Conservation (phyloP, 2,329 filamentous ascomycete genomes). For the Epichloe elymi region DNA sequence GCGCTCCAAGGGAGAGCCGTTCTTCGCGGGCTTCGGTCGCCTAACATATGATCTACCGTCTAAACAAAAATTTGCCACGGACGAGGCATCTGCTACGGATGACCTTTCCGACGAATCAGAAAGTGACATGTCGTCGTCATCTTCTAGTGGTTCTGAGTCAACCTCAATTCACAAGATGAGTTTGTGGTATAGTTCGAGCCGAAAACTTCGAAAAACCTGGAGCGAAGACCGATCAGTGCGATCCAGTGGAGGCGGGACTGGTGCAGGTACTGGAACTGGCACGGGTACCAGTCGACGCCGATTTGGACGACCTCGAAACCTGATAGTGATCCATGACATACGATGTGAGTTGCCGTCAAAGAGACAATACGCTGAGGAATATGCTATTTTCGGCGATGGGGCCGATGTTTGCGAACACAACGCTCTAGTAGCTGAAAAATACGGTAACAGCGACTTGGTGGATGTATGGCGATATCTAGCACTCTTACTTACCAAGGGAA, state of each 20-base stretch:
- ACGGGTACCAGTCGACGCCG: conserved; percentile 39
- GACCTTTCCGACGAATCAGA: conserved; percentile 37
- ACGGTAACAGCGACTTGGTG: conserved; percentile 58
- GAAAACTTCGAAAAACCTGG: conserved; percentile 40
- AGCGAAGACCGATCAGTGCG: conserved; percentile 43
- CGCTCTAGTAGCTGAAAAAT: conserved; percentile 58
- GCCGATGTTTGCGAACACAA: conserved; percentile 78
- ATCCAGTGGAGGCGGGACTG: conserved; percentile 49
- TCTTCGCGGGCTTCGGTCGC: conserved; percentile 44
- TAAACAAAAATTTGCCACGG: conserved; percentile 31
- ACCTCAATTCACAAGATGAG: conserved; percentile 48
- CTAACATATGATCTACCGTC: conserved; percentile 38
- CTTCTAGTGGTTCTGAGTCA: conserved; percentile 47
- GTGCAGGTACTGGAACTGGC: conserved; percentile 32
- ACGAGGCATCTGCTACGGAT: conserved; percentile 38
- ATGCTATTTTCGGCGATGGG: conserved; percentile 72
- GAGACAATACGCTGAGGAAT: conserved; percentile 60
- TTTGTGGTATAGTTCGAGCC: conserved; percentile 41
- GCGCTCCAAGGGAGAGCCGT: conserved; percentile 38
- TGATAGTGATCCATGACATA: conserved; percentile 61
- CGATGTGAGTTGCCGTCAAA: conserved; percentile 65
- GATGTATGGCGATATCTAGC: conserved; percentile 75
- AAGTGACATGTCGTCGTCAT: conserved; percentile 34
- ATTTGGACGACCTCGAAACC: conserved; percentile 44
- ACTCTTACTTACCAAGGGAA: conserved; percentile 63